Percentiles rank a stretch among this genome's conserved stretches.
Evolutionary conservation across 1,139 yeast species (phyloP).

Genomic region (Diutina pseudorugosa): DNA sequence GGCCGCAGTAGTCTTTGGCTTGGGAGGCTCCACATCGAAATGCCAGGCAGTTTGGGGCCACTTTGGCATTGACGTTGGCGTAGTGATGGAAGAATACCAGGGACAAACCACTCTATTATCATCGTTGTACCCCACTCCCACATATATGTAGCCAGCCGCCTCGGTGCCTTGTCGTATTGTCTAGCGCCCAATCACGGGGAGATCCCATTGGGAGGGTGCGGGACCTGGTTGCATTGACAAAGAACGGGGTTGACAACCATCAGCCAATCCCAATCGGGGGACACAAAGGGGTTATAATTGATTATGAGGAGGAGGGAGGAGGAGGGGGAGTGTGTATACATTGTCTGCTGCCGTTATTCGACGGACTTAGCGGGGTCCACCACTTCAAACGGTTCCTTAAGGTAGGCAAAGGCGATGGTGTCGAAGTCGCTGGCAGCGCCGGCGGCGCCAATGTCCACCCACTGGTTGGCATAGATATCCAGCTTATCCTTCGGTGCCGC

Average conservation of each 20-base stretch:
- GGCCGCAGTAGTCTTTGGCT: neutral
- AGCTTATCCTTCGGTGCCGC: slow-evolving; percentile 1
- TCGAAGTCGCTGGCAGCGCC: slow-evolving; percentile 23
- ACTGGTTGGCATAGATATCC: neutral
- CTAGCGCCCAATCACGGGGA: neutral
- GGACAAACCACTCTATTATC: neutral
- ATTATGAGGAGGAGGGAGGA: too few species aligned
- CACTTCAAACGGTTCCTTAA: slow-evolving; percentile 38
- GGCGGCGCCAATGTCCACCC: neutral
- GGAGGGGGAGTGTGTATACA: neutral
- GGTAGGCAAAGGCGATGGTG: slow-evolving; percentile 46
- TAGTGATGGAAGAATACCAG: neutral
- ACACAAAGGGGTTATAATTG: neutral
- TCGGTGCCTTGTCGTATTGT: neutral
- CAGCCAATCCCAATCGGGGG: neutral
- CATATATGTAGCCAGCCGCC: neutral
- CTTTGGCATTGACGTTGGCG: neutral
- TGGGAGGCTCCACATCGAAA: neutral
- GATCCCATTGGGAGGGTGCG: neutral
- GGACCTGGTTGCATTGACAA: neutral
- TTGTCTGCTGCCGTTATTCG: neutral
- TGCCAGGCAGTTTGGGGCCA: neutral
- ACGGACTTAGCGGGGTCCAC: slow-evolving; percentile 15
- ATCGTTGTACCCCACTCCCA: neutral
- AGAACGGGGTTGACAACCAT: neutral